These are phyloP conservation scores for Zygotorulaspora florentina DNA, from an alignment of 805 yeast genomes.

Conservation along the genomic window DNA sequence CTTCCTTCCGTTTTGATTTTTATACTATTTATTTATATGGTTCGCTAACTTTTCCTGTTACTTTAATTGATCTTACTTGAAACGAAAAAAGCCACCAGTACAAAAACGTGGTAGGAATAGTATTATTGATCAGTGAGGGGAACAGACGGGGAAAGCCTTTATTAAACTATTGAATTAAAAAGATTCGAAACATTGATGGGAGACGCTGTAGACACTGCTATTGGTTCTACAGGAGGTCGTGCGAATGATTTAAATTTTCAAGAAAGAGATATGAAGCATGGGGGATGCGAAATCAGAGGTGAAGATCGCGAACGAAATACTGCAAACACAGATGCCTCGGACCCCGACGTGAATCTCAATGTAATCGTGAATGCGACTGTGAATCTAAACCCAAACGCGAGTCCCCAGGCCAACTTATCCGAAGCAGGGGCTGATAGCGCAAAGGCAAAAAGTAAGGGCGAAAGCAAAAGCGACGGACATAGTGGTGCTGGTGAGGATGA, in stretches of 20 bases:
- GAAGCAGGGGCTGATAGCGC: not conserved
- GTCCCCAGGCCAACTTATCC: too few species aligned
- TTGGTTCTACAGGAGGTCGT: not conserved
- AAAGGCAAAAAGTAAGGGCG: not conserved
- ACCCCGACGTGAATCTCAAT: not conserved
- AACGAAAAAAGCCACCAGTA: too few species aligned
- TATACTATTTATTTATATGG: not conserved
- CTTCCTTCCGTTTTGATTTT: not conserved
- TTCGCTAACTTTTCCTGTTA: not conserved
- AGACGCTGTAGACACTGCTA: not conserved
- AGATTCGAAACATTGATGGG: not conserved
- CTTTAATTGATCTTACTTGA: not conserved
- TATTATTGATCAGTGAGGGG: too few species aligned
- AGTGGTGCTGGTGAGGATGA: not conserved
- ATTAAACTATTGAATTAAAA: not conserved
- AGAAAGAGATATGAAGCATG: not conserved
- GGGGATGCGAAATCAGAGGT: not conserved
- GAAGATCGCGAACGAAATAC: not conserved
- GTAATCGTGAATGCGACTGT: too few species aligned
- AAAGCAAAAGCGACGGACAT: not conserved
- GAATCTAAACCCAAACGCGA: too few species aligned
- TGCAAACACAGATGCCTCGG: not conserved
- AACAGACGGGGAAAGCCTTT: too few species aligned
- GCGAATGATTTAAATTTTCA: not conserved
- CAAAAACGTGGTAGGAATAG: too few species aligned